These are phyloP conservation scores for Fragaria vesca DNA, from an alignment of 306 rosid genomes.

Conservation along the genomic window DNA sequence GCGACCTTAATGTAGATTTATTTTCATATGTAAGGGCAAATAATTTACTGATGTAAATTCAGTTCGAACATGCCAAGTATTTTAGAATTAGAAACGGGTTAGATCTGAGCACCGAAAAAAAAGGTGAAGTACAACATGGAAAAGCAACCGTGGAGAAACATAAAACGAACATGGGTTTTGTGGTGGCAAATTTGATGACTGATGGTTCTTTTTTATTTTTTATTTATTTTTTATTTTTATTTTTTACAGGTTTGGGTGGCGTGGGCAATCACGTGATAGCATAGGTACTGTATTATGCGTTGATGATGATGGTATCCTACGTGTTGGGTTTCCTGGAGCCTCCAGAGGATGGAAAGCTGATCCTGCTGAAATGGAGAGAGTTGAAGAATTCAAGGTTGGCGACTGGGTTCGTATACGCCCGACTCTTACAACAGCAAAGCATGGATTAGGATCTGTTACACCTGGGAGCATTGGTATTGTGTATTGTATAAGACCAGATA, in stretches of 20 bases:
- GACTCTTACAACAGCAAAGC: conserved; percentile 91
- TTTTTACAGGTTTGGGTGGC: conserved; percentile 93
- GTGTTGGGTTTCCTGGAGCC: conserved; percentile 99
- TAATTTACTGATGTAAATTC: not conserved
- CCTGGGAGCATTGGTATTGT: conserved; percentile 99
- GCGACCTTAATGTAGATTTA: not conserved
- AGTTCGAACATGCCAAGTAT: not conserved
- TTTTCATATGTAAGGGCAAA: not conserved
- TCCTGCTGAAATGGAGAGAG: conserved; percentile 99
- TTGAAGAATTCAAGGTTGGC: conserved; percentile 96
- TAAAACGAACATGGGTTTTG: not conserved
- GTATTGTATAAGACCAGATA: conserved; percentile 92
- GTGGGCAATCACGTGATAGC: conserved; percentile 97
- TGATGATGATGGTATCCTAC: conserved; percentile 95
- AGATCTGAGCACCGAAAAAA: not conserved
- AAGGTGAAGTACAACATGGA: not conserved
- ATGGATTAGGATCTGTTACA: conserved; percentile 95
- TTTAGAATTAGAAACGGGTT: not conserved
- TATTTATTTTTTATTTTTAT: not conserved
- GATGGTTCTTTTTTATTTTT: not conserved
- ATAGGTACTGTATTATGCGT: conserved; percentile 96
- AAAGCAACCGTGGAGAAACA: not conserved
- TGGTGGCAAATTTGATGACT: not conserved
- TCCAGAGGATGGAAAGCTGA: conserved; percentile 99
- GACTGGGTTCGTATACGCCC: conserved; percentile 99